Conservation (phyloP, 176 grass and related monocot species). For the Eleusine indica region DNA sequence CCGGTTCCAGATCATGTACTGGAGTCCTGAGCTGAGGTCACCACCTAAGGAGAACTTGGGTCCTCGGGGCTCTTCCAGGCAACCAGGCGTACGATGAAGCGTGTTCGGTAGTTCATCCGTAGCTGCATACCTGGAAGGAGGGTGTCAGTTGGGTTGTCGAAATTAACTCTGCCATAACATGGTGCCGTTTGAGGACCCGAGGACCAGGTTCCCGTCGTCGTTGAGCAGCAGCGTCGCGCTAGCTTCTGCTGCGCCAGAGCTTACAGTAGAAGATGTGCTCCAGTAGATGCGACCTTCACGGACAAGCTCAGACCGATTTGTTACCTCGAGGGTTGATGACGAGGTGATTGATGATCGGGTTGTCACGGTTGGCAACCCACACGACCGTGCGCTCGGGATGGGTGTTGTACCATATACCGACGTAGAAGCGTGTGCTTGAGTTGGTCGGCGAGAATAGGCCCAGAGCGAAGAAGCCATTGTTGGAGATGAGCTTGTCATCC, state of each 20-base stretch:
- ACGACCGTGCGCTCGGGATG: too few relatives aligned
- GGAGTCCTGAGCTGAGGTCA: neutral
- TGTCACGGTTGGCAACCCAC: neutral
- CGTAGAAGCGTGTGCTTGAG: too few relatives aligned
- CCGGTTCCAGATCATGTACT: neutral
- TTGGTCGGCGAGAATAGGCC: too few relatives aligned
- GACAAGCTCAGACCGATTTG: too few relatives aligned
- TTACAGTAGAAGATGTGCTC: too few relatives aligned
- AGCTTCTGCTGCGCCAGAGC: too few relatives aligned
- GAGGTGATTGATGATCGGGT: too few relatives aligned
- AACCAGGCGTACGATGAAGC: neutral
- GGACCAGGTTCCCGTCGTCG: constrained; percentile 32
- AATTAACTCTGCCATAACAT: constrained; percentile 36
- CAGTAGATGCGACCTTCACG: too few relatives aligned
- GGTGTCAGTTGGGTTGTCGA: constrained; percentile 45
- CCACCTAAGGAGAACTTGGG: constrained; percentile 7
- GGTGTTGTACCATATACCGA: too few relatives aligned
- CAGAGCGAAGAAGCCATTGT: too few relatives aligned
- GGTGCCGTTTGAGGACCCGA: neutral
- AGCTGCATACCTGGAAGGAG: constrained; percentile 27
- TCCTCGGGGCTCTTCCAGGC: constrained; percentile 38
- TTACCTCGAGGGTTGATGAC: too few relatives aligned
- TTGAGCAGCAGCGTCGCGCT: neutral
- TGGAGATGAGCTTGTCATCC: too few relatives aligned
- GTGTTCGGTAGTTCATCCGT: neutral